Base-by-base conservation (phyloP, 495 filamentous ascomycete genomes). In the Massariosphaeria phaeospora region DNA sequence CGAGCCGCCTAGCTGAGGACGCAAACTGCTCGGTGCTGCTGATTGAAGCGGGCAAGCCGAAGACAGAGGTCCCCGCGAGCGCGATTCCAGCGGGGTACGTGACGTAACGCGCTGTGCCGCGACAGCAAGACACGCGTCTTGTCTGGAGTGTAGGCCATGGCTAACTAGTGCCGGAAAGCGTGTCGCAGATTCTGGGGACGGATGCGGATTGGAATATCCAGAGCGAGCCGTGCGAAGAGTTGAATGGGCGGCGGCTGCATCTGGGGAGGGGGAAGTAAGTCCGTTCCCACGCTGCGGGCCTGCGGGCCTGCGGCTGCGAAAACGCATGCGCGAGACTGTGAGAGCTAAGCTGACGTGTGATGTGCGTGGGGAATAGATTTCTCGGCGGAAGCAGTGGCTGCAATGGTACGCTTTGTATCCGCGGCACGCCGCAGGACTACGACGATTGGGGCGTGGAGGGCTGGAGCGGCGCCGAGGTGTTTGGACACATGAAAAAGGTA, bases 361-460 rank as follows among this genome's bases (percentile, higher is more conserved):
- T 56, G 29, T 34, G 53, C 44, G 61, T 35, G 38, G 75, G 82
- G 9, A 83, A 83, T 0, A 74, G 74, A 12, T 78, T 78, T 1
- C 68, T 88, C 0, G 83, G 82, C 2, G 84, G 84, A 0, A 74
- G 74, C 20, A 80, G 70, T 29, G 77, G 77, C 13, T 78, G 86
- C 50, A 88, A 88, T 66, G 85, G 84, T 44, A 76, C 75, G 17
- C 68, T 79, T 10, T 86, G 72, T 51, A 77, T 71, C 11, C 56
- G 77, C 9, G 84, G 84, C 5, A 73, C 80, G 6, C 65, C 69
- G 4, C 76, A 77, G 44, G 84, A 88, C 59, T 86, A 81, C 57
- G 74, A 84, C 27, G 70, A 78, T 35, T 80, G 79, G 80, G 72
- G 71, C 0, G 45, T 79, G 40, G 71, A 74, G 0, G 78, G 74